A percentile compares a stretch with the other conserved stretches of the same genome.
Conservation (phyloP, 2,329 filamentous ascomycete genomes). For the Didymellaceae sp. region DNA sequence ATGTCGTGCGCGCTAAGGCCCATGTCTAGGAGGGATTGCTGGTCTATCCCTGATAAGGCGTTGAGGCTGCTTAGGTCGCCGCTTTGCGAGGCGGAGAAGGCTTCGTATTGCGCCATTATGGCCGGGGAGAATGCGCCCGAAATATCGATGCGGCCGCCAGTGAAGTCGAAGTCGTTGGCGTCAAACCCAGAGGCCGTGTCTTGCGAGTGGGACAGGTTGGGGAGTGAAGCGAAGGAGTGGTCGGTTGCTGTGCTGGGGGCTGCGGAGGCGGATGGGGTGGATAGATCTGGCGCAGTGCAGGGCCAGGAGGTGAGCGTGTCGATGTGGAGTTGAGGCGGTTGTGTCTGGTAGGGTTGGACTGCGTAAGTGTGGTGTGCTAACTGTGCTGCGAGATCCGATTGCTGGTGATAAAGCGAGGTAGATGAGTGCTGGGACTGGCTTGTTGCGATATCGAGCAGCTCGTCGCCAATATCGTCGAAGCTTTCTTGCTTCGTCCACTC, state of each 20-base stretch:
- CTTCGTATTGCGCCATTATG: constrained; percentile 34
- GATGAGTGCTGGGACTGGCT: neutral
- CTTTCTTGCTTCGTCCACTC: constrained; percentile 25
- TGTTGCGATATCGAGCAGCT: constrained; percentile 1
- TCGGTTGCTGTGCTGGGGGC: constrained; percentile 33
- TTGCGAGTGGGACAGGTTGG: constrained; percentile 29
- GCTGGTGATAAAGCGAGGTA: constrained; percentile 24
- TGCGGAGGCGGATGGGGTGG: constrained; percentile 30
- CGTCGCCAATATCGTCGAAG: constrained; percentile 17
- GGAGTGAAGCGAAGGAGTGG: constrained; percentile 35
- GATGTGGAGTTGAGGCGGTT: constrained; percentile 35
- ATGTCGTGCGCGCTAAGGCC: constrained; percentile 22
- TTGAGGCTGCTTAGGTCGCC: constrained; percentile 14
- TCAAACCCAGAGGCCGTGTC: constrained; percentile 27
- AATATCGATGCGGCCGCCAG: constrained; percentile 49
- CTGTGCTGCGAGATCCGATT: constrained; percentile 23
- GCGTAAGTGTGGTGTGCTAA: constrained; percentile 21
- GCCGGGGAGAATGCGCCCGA: constrained; percentile 44
- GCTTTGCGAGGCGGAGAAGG: constrained; percentile 5
- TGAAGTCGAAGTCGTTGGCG: constrained; percentile 51
- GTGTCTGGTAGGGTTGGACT: constrained; percentile 17
- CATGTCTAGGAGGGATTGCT: constrained; percentile 23
- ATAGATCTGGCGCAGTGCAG: constrained; percentile 28
- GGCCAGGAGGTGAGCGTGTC: constrained; percentile 32
- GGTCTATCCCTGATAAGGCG: constrained; percentile 28